Evolutionary conservation across 2,329 filamentous ascomycete species (phyloP).

Genomic region (Rhynchosporium graminicola): DNA sequence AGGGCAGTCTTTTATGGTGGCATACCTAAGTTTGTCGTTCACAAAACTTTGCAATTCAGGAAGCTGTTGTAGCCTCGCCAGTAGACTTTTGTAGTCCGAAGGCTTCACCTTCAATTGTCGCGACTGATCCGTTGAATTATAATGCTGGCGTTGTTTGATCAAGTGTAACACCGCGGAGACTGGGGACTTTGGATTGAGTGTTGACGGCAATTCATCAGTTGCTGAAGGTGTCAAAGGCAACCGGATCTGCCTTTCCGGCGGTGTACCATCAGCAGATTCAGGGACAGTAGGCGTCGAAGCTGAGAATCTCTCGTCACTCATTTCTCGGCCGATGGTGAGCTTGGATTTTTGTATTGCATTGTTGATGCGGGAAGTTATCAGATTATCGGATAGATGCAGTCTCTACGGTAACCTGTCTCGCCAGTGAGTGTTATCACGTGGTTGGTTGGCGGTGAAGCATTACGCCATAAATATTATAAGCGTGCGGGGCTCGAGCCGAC

Average conservation of each 20-base stretch:
- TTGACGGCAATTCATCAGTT: slow-evolving; percentile 26
- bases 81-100: slow-evolving; percentile 24
- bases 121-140: slow-evolving; percentile 23
- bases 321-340: slow-evolving; percentile 29
- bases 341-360: slow-evolving; percentile 30
- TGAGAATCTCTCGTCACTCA: slow-evolving; percentile 32
- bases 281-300: slow-evolving; percentile 29
- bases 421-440: slow-evolving; percentile 8
- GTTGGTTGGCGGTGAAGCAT: not conserved
- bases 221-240: slow-evolving; percentile 32
- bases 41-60: slow-evolving; percentile 22
- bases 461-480: not conserved
- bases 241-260: slow-evolving; percentile 29
- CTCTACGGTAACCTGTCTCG: slow-evolving; percentile 16
- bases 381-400: slow-evolving; percentile 25
- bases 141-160: slow-evolving; percentile 24
- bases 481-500: not conserved
- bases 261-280: slow-evolving; percentile 29
- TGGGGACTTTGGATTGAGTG: slow-evolving; percentile 25
- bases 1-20: slow-evolving; percentile 14
- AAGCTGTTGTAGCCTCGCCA: slow-evolving; percentile 27
- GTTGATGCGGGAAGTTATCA: slow-evolving; percentile 28
- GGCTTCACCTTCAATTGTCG: slow-evolving; percentile 23
- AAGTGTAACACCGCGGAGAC: slow-evolving; percentile 25
- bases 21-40: slow-evolving; percentile 24